Evolutionary conservation across 805 yeast genomes (phyloP), one percentile per base, ranked within the genome.

Genomic region (Zygotorulaspora chibaensis): DNA sequence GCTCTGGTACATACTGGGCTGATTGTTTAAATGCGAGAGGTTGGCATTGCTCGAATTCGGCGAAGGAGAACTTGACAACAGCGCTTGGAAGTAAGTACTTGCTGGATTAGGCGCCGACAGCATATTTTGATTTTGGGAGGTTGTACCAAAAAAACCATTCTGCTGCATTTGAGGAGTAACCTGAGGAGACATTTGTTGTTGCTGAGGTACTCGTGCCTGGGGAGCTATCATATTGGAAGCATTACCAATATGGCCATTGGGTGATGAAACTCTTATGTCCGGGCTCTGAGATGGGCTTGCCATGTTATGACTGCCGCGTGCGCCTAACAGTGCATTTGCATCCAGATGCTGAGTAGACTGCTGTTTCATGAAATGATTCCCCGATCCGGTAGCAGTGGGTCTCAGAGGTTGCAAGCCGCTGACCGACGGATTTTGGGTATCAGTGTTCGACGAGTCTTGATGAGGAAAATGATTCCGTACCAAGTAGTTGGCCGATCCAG

Each of bases 401-500:
- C 59, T 62, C 33, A 62, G 33, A 3, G 70, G 69, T 33, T 68
- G 64, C 34, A 61, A 42, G 16, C 43, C 40, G 27, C 40, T 38
- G n/a, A 29, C 11, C 20, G 39, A 37, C 39, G 52, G 2, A 48
- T 50, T 39, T 38, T 55, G 36, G 2, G 53, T 51, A 35, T 42
- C 39, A 11, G 59, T 43, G 2, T 35, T 45, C 12, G 63, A 61
- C 12, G 6, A n/a, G 9, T 33, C 36, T 13, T 61, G 45, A 9
- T 43, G 47, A 7, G 46, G 50, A 30, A 50, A 31, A 35, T 52
- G 62, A 27, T 54, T 54, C 18, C 64, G 61, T 43, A 66, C 50
- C 30, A 66, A 46, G 35, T 66, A 61, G 25, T 71, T 67, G 1
- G 71, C 70, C 8, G 74, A 69, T 0, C 74, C 74, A 0, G 75